These are phyloP conservation scores for Lipomyces anomalus DNA, from an alignment of 805 yeast genomes.

Conservation along the genomic window DNA sequence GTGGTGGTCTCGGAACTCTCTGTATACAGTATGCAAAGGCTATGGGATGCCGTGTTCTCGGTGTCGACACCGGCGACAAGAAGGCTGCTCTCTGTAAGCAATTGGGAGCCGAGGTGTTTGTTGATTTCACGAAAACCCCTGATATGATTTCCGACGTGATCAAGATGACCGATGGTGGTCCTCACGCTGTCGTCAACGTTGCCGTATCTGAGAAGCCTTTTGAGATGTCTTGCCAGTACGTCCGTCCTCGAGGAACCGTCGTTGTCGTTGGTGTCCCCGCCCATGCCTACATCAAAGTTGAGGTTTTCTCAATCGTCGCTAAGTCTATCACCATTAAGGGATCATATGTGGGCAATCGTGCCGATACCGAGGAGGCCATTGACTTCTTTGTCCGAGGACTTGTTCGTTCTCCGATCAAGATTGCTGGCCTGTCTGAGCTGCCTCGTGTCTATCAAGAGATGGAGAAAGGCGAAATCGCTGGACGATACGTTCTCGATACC, in stretches of 20 bases:
- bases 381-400: conserved; percentile 69
- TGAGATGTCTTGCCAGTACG: conserved; percentile 53
- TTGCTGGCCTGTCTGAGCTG: conserved; percentile 69
- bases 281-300: conserved; percentile 63
- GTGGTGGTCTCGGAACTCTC: conserved; percentile 72
- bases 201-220: conserved; percentile 69
- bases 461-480: conserved; percentile 80
- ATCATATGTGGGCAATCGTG: conserved; percentile 85
- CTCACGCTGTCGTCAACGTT: conserved; percentile 70
- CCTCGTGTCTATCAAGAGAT: conserved; percentile 65
- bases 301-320: conserved; percentile 68
- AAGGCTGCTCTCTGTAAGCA: conserved; percentile 50
- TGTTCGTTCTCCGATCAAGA: conserved; percentile 65
- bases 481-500: conserved; percentile 84
- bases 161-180: conserved; percentile 63
- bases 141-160: conserved; percentile 52
- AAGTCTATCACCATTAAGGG: conserved; percentile 69
- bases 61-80: conserved; percentile 64
- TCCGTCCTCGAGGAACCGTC: conserved; percentile 63
- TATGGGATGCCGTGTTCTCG: conserved; percentile 68
- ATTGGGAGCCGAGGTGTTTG: conserved; percentile 62
- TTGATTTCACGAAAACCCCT: conserved; percentile 53
- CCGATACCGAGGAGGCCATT: conserved; percentile 75
- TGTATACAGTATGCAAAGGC: conserved; percentile 72
- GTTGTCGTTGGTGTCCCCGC: conserved; percentile 76